A percentile compares a stretch with the other conserved stretches of the same genome.
These are phyloP conservation scores for Heterobasidion occidentale DNA, from an alignment of 1,284 basidiomycete species.

Conservation along the genomic window DNA sequence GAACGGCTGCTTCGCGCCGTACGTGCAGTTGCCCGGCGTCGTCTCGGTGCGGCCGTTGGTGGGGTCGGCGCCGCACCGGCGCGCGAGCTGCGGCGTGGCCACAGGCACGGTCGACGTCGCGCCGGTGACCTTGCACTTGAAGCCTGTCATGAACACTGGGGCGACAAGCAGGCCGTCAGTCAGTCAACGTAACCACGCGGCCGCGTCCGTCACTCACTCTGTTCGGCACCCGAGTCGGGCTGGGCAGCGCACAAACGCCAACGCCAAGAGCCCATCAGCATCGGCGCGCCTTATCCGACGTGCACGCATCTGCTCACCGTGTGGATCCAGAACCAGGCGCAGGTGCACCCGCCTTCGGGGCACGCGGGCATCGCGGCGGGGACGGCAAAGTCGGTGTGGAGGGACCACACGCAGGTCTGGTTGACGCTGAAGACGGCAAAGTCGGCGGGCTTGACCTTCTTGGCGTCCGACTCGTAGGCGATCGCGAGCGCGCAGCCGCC, in stretches of 20 bases:
- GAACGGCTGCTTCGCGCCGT: conserved; percentile 55
- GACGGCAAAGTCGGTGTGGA: conserved; percentile 57
- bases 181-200: not conserved
- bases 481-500: conserved; percentile 65
- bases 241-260: conserved; percentile 6
- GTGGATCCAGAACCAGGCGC: conserved; percentile 73
- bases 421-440: conserved; percentile 70
- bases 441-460: conserved; percentile 51
- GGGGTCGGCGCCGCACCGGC: conserved; percentile 52
- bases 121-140: conserved; percentile 61
- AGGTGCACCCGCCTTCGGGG: conserved; percentile 55
- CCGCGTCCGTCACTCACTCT: conserved; percentile 26
- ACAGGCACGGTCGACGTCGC: conserved; percentile 43
- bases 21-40: conserved; percentile 46
- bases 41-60: conserved; percentile 24
- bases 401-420: conserved; percentile 63
- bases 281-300: not conserved
- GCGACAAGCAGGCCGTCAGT: not conserved
- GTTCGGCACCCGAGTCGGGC: conserved; percentile 35
- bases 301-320: conserved; percentile 23
- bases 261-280: not conserved
- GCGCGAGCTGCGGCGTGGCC: conserved; percentile 41
- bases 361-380: conserved; percentile 63
- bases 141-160: conserved; percentile 66
- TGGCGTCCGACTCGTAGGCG: conserved; percentile 55